These are phyloP conservation scores for Aspergillus ochraceus DNA, from an alignment of 2,329 filamentous ascomycete genomes.

Conservation along the genomic window DNA sequence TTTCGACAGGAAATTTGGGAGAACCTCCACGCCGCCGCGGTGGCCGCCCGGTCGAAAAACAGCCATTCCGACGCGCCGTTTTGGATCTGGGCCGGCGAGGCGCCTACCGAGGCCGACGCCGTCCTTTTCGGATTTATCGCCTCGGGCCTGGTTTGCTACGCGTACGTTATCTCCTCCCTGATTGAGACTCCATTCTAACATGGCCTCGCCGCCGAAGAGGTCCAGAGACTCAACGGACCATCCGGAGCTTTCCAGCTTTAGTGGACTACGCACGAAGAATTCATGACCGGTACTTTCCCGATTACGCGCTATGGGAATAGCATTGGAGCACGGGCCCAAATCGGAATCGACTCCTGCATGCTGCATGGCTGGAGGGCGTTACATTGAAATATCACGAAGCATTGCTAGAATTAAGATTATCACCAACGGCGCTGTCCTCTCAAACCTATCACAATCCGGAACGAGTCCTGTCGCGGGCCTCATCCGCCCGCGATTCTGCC, in stretches of 20 bases:
- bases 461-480: no score
- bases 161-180: constrained; percentile 46
- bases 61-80: constrained; percentile 44
- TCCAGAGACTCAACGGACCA: constrained; percentile 48
- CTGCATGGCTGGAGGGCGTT: not conserved
- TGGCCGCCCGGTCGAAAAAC: constrained; percentile 25
- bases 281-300: constrained; percentile 57
- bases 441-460: no score
- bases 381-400: not conserved
- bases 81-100: constrained; percentile 57
- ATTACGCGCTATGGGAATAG: constrained; percentile 50
- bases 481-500: no score
- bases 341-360: not conserved
- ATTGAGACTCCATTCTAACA: constrained; percentile 2
- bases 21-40: constrained; percentile 48
- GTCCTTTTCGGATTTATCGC: constrained; percentile 59
- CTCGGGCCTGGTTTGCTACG: constrained; percentile 52
- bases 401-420: not conserved
- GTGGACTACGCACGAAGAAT: constrained; percentile 59
- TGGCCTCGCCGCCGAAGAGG: constrained; percentile 33
- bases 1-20: constrained; percentile 57
- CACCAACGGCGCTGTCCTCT: no score
- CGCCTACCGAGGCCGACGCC: constrained; percentile 59
- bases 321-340: no score
- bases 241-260: constrained; percentile 51